Conservation (phyloP, 192 early-diverging fungal species). For the Chytriomyces sp. region DNA sequence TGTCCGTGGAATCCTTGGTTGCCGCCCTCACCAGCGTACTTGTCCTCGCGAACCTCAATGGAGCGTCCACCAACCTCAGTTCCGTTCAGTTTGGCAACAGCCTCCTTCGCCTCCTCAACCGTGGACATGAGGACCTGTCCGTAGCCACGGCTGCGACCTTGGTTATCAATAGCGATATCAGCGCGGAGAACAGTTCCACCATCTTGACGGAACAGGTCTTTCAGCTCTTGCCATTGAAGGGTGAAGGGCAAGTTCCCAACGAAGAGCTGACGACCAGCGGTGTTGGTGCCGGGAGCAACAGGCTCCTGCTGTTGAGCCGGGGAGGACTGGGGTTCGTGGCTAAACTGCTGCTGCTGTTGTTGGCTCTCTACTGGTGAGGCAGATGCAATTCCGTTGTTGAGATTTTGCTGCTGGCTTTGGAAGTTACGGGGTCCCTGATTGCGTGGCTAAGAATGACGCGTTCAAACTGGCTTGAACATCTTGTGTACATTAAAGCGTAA, state of each 20-base stretch:
- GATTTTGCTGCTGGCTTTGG: slow-evolving; percentile 18
- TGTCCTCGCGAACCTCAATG: slow-evolving; percentile 55
- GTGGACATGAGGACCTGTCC: slow-evolving; percentile 67
- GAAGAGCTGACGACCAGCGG: slow-evolving; percentile 57
- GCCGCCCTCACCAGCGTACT: slow-evolving; percentile 31
- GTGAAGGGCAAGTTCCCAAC: slow-evolving; percentile 80
- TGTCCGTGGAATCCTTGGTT: slow-evolving; percentile 18
- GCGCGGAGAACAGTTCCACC: slow-evolving; percentile 69
- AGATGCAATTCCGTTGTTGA: neutral
- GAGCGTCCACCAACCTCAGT: slow-evolving; percentile 43
- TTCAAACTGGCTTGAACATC: too few species aligned
- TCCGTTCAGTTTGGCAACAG: slow-evolving; percentile 46
- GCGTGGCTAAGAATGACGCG: neutral
- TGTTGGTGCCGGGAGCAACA: neutral
- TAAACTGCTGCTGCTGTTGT: slow-evolving; percentile 6
- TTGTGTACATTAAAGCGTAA: neutral
- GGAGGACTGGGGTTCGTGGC: neutral
- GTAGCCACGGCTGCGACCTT: slow-evolving; percentile 74
- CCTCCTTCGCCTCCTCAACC: slow-evolving; percentile 48
- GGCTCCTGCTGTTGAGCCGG: neutral
- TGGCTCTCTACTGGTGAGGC: too few species aligned
- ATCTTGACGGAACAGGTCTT: slow-evolving; percentile 73
- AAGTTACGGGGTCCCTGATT: slow-evolving; percentile 11
- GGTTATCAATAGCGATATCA: slow-evolving; percentile 63
- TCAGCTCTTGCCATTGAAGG: slow-evolving; percentile 81